A percentile compares a stretch with the other conserved stretches of the same genome.
Conservation (phyloP, 2,329 filamentous ascomycete genomes). For the Pseudopyrenochaeta lycopersici region DNA sequence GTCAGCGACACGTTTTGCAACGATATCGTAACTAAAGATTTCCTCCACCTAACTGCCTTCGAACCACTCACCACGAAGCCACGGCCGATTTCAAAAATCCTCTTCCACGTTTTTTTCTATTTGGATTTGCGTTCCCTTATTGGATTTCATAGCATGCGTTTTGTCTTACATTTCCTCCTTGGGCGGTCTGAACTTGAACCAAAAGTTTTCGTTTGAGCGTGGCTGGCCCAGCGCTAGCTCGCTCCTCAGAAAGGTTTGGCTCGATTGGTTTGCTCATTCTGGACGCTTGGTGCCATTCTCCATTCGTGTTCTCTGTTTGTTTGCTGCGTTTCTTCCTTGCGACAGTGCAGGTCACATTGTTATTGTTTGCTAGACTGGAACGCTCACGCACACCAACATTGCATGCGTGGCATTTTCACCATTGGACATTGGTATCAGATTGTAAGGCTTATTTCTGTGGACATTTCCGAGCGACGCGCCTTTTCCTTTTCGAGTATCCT, state of each 20-base stretch:
- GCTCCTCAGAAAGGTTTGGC: conserved; percentile 26
- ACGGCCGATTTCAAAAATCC: neutral
- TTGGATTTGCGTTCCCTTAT: conserved; percentile 4
- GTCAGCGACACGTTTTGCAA: conserved; percentile 31
- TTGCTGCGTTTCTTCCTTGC: conserved; percentile 33
- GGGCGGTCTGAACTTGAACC: conserved; percentile 13
- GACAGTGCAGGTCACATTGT: conserved; percentile 46
- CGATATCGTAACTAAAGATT: conserved; percentile 29
- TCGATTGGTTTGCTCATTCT: conserved; percentile 18
- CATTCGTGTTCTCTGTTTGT: conserved; percentile 29
- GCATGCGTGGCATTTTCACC: conserved; percentile 31
- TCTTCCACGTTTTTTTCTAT: conserved; percentile 18
- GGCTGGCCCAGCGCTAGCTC: conserved; percentile 8
- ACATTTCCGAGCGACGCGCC: conserved; percentile 7
- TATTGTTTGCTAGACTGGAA: conserved; percentile 49
- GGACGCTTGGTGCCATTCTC: conserved; percentile 33
- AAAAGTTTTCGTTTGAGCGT: conserved; percentile 27
- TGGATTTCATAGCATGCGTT: conserved; percentile 2
- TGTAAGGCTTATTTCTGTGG: conserved; percentile 17
- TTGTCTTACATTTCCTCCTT: conserved; percentile 9
- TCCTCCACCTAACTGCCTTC: neutral
- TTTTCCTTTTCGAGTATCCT: conserved; percentile 14
- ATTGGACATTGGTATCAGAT: conserved; percentile 31
- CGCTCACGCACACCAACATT: conserved; percentile 47
- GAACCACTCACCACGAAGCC: neutral